Percentiles rank a stretch among this genome's conserved stretches.
phyloP scores from a whole-genome alignment of 257 asterid genomes.

The Cinchona pubescens region DNA sequence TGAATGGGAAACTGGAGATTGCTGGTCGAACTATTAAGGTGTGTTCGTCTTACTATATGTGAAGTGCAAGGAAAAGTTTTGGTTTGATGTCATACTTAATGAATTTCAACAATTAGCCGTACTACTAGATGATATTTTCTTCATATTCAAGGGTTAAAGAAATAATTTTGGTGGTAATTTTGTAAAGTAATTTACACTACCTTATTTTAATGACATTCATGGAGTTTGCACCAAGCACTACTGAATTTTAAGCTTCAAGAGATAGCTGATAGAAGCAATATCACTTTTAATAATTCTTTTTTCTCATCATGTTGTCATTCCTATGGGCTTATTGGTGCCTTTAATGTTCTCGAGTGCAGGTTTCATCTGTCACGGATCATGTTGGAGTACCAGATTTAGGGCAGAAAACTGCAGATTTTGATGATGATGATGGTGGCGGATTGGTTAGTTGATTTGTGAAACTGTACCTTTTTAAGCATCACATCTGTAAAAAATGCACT shows the following conservation, averaged over 20 bases:
- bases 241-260: neutral
- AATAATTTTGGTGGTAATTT: too few relatives aligned
- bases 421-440: constrained; percentile 99
- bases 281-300: neutral
- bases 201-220: too few relatives aligned
- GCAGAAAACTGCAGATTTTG: constrained; percentile 95
- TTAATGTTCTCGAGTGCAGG: constrained; percentile 44
- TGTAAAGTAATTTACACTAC: too few relatives aligned
- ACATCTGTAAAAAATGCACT: neutral
- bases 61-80: too few relatives aligned
- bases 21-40: constrained; percentile 98
- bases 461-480: neutral
- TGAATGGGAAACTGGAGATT: constrained; percentile 90
- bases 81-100: too few relatives aligned
- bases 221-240: too few relatives aligned
- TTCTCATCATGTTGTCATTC: neutral
- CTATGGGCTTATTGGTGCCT: neutral
- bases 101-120: too few relatives aligned
- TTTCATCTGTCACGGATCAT: constrained; percentile 92
- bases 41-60: neutral
- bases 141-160: too few relatives aligned
- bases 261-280: neutral
- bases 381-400: constrained; percentile 83
- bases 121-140: too few relatives aligned
- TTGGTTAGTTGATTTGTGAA: constrained; percentile 53